These are phyloP conservation scores for Fusarium vanettenii DNA, from an alignment of 2,329 filamentous ascomycete species.

Conservation along the genomic window DNA sequence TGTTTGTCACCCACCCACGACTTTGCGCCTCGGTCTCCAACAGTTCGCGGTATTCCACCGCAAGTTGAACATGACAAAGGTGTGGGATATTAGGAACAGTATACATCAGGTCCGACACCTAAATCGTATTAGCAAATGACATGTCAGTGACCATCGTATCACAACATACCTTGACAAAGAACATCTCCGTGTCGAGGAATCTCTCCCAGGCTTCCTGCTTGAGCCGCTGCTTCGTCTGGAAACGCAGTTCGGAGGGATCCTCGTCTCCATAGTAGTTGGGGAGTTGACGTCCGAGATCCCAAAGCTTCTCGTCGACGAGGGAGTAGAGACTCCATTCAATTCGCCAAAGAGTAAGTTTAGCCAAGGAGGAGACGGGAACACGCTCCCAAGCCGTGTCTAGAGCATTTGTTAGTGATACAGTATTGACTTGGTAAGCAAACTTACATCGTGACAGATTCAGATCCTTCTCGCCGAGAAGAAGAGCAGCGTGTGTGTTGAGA, in stretches of 20 bases:
- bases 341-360: constrained; percentile 70
- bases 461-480: constrained; percentile 74
- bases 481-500: constrained; percentile 71
- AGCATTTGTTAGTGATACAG: constrained; percentile 9
- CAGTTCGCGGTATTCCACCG: constrained; percentile 70
- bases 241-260: constrained; percentile 58
- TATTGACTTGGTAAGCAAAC: constrained; percentile 43
- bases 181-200: constrained; percentile 70
- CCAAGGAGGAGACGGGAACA: constrained; percentile 62
- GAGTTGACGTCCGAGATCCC: constrained; percentile 65
- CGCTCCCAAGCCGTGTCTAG: constrained; percentile 70
- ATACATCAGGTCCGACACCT: constrained; percentile 72
- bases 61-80: constrained; percentile 65
- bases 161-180: constrained; percentile 71
- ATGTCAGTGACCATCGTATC: not conserved
- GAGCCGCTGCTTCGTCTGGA: constrained; percentile 58
- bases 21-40: constrained; percentile 62
- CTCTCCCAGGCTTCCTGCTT: constrained; percentile 62
- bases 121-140: constrained; percentile 19
- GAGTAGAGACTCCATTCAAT: constrained; percentile 68
- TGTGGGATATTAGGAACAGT: constrained; percentile 69
- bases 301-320: constrained; percentile 61
- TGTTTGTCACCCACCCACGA: constrained; percentile 53
- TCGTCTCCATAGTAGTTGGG: constrained; percentile 62
- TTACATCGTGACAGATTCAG: constrained; percentile 69